Evolutionary conservation across 2,329 filamentous ascomycete genomes (phyloP).

Genomic region (Teratosphaeriaceae sp.): DNA sequence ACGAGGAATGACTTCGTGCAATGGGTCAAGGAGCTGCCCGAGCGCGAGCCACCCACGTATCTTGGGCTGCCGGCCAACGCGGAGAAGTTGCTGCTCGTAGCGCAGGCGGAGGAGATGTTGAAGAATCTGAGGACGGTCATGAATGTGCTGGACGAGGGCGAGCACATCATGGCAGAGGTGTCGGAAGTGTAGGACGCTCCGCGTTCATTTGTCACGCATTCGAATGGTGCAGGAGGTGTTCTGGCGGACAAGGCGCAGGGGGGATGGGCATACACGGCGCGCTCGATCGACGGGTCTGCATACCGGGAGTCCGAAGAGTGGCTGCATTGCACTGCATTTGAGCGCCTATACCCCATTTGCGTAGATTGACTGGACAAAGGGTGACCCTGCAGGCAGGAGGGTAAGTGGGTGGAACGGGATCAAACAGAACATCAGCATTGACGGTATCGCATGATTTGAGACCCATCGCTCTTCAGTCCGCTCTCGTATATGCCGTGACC

Average conservation of each 20-base stretch:
- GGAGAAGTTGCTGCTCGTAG: slow-evolving; percentile 88
- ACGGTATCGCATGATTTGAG: not conserved
- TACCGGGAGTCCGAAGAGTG: no score
- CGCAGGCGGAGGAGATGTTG: slow-evolving; percentile 78
- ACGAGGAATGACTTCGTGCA: slow-evolving; percentile 76
- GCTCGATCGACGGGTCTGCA: no score
- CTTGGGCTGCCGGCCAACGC: slow-evolving; percentile 90
- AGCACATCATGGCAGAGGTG: slow-evolving; percentile 63
- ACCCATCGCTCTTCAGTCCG: not conserved
- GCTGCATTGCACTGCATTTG: slow-evolving; percentile 5
- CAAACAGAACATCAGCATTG: not conserved
- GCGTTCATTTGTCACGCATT: slow-evolving; percentile 5
- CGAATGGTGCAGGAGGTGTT: not conserved
- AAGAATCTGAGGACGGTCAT: slow-evolving; percentile 77
- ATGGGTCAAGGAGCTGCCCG: slow-evolving; percentile 88
- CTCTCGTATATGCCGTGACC: not conserved
- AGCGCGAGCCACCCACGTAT: slow-evolving; percentile 94
- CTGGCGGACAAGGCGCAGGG: not conserved
- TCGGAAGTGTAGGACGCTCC: slow-evolving; percentile 11
- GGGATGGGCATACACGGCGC: no score
- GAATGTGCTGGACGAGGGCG: slow-evolving; percentile 85
- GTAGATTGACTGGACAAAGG: slow-evolving; percentile 6
- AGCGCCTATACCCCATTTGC: slow-evolving; percentile 10
- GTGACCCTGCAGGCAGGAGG: not conserved
- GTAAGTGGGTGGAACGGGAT: not conserved